Percentiles rank a stretch among this genome's conserved stretches.
Evolutionary conservation across 805 yeast genomes (phyloP).

Genomic region (Lipomyces kockii): DNA sequence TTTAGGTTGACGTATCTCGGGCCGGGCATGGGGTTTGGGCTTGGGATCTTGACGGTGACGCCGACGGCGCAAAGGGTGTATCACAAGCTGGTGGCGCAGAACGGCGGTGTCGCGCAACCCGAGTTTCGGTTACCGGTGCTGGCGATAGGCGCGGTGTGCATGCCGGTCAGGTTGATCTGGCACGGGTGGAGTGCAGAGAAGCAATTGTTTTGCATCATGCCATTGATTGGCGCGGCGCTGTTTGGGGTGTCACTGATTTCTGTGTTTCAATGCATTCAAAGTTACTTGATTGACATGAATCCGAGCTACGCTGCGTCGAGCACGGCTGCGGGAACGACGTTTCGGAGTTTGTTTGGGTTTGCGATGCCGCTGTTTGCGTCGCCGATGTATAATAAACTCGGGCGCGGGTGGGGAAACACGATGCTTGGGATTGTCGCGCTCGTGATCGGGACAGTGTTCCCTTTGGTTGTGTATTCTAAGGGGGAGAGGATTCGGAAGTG

Average conservation of each 20-base stretch:
- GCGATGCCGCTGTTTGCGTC: conserved; percentile 83
- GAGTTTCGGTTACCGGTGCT: conserved; percentile 63
- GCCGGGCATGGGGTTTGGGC: conserved; percentile 67
- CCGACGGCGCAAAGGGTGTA: conserved; percentile 55
- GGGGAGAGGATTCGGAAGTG: conserved; percentile 64
- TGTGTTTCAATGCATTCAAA: conserved; percentile 66
- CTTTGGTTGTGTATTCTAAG: conserved; percentile 58
- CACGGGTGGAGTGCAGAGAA: conserved; percentile 72
- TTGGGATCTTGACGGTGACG: conserved; percentile 61
- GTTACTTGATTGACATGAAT: conserved; percentile 72
- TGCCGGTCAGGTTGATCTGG: conserved; percentile 67
- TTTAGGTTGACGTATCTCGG: conserved; percentile 77
- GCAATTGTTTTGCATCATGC: conserved; percentile 63
- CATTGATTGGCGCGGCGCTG: conserved; percentile 62
- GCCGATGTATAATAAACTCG: conserved; percentile 76
- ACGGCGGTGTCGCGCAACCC: conserved; percentile 62
- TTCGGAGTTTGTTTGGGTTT: conserved; percentile 68
- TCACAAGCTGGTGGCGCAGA: conserved; percentile 47
- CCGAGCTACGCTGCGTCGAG: conserved; percentile 77
- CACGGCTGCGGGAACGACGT: conserved; percentile 74
- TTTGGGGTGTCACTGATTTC: conserved; percentile 65
- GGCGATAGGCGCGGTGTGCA: conserved; percentile 54
- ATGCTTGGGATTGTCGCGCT: conserved; percentile 64
- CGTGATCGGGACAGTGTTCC: conserved; percentile 63
- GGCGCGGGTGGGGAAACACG: conserved; percentile 80